Percentiles rank a stretch among this genome's conserved stretches.
Evolutionary conservation across 1,284 basidiomycete genomes (phyloP).

Genomic region (Exobasidium cylindrosporum): DNA sequence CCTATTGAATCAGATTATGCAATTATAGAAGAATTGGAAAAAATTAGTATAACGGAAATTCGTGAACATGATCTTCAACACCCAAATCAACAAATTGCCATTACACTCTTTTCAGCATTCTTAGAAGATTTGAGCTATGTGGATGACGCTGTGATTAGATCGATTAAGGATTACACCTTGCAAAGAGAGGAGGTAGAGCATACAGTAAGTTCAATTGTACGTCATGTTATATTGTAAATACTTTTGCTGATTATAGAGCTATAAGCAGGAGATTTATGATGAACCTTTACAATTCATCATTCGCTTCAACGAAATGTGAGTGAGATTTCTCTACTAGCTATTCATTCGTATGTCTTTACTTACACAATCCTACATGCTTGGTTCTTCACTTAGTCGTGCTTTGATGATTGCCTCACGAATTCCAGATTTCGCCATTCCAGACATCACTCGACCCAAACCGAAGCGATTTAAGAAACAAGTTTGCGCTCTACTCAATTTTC

Average conservation of each 20-base stretch:
- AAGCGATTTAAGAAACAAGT: slow-evolving; percentile 52
- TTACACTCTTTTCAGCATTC: slow-evolving; percentile 1
- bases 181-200: background rate
- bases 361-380: too few relatives aligned
- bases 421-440: slow-evolving; percentile 47
- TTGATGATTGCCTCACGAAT: slow-evolving; percentile 50
- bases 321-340: too few relatives aligned
- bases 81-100: slow-evolving; percentile 1
- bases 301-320: slow-evolving; percentile 4
- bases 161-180: background rate
- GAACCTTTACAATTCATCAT: background rate
- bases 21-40: background rate
- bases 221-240: too few relatives aligned
- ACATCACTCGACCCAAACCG: slow-evolving; percentile 46
- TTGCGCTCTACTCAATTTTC: slow-evolving; percentile 53
- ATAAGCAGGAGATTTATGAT: slow-evolving; percentile 3
- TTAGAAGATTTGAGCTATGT: background rate
- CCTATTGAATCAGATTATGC: background rate
- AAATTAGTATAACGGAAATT: background rate
- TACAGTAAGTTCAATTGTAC: too few relatives aligned
- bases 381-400: too few relatives aligned
- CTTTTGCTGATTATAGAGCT: too few relatives aligned
- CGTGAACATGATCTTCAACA: slow-evolving; percentile 1
- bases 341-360: too few relatives aligned
- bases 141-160: background rate